These are phyloP conservation scores for Dalbergia cochinchinensis DNA, from an alignment of 306 rosid species.

Conservation along the genomic window DNA sequence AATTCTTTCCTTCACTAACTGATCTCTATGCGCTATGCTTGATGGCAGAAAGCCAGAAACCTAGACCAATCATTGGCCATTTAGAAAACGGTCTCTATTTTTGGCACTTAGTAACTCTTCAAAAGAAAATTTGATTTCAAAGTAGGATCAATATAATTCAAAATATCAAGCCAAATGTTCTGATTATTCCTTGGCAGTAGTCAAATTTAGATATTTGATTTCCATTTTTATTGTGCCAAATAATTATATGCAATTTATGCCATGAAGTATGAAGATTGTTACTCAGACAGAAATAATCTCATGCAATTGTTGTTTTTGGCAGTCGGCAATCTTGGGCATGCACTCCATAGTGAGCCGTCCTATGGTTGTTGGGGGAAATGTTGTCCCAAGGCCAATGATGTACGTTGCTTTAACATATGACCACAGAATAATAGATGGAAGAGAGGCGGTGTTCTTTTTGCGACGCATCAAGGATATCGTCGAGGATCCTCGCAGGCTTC, in stretches of 20 bases:
- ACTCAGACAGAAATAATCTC: conserved; percentile 16
- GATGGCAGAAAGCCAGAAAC: conserved; percentile 13
- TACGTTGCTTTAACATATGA: conserved; percentile 85
- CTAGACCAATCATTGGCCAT: not conserved
- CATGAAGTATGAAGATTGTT: not conserved
- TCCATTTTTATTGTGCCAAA: not conserved
- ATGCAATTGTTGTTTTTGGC: conserved; percentile 48
- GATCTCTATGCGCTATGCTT: not conserved
- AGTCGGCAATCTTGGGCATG: conserved; percentile 92
- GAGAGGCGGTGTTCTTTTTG: conserved; percentile 91
- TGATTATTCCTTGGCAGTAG: conserved; percentile 20
- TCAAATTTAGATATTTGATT: not conserved
- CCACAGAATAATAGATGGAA: conserved; percentile 84
- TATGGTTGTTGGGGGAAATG: conserved; percentile 70
- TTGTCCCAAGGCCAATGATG: conserved; percentile 85
- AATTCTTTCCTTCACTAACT: not conserved
- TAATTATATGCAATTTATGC: conserved; percentile 11
- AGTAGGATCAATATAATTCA: not conserved
- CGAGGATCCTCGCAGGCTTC: conserved; percentile 85
- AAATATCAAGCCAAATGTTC: not conserved
- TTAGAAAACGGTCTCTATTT: not conserved
- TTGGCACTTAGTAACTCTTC: not conserved
- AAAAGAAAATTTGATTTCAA: conserved; percentile 30
- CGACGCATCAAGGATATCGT: conserved; percentile 80
- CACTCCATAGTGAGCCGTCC: conserved; percentile 85